Evolutionary conservation across 2,329 filamentous ascomycete species (phyloP), one percentile per base, ranked within the genome.

Genomic region (Keithomyces neogunnii): DNA sequence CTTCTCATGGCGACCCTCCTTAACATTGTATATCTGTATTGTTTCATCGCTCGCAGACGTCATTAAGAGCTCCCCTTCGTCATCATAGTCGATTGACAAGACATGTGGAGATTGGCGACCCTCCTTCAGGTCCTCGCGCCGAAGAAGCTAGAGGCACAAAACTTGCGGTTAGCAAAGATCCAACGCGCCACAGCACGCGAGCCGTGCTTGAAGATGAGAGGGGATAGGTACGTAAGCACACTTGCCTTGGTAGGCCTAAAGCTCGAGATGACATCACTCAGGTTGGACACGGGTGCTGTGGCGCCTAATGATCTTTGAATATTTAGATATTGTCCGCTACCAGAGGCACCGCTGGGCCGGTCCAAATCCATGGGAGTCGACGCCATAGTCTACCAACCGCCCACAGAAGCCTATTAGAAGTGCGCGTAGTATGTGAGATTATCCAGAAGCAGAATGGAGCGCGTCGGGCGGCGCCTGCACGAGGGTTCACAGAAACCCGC

Each of bases 41-140:
- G 89, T 95, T 66, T 96, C 91, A 68, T 99, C 93, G 72, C 89
- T 90, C 59, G 91, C 88, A 5, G 90, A 89, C 0, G 91, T 88
- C 69, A 99, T 89, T 53, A 95, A 80, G 47, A 92, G 87, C 68
- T 96, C 90, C 67, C 93, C 93, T 43, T 88, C 86, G 71, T 97
- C 91, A 68, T 97, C 91, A 66, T 96, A 99, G 73, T 99, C 92
- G 60, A 99, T 81, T 2, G 92, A 97, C 7, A 93, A 86, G 53
- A 96, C 82, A 57, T 84, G 77, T 3, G 84, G 81, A 48, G 76
- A 73, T 8, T 74, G 68, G 52, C 72, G 71, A 52, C 69, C 69
- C 45, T 78, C 76, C 59, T 78, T 80, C 40, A 73, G 59, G 54
- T 80, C 77, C 42, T 82, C 75, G 53, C 81, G 76, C 45, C 73